Evolutionary conservation across 768 basidiomycete genomes (phyloP), one percentile per base, ranked within the genome.

Genomic region (Multifurca ochricompacta): DNA sequence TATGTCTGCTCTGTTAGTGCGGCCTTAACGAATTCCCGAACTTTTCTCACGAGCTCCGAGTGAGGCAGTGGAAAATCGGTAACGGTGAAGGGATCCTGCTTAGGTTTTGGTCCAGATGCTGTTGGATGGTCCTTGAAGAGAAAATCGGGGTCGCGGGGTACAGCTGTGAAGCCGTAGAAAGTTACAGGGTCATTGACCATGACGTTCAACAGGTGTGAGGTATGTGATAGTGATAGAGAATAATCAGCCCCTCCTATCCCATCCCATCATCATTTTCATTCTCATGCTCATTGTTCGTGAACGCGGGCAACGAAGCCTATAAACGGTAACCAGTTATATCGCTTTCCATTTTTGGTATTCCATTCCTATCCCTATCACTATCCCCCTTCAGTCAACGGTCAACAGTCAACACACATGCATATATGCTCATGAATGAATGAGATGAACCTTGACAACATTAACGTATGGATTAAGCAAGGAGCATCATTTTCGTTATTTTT

Each of bases 81-180:
- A 35, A 69, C 69, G 11, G 59, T 65, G 65, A 72, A 72, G 4
- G 62, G 52, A 51, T 74, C 74, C 49, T 74, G 72, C 60, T 76
- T 70, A 23, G 76, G 71, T 49, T 68, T 63, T 53, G 68, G 65
- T 3, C 74, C 72, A 45, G 66, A 68, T 23, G 73, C 73, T 11
- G 74, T 75, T 23, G 73, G 73, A 51, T 75, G 73, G 25, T 69
- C 68, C 28, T 69, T 68, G 62, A 78, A 75, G n/a, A 79, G 68
- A 7, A 74, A 66, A 16, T 74, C 75, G 8, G 77, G 74, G 59
- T 77, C 73, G 49, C 77, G 69, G 13, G 74, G 68, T 36, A 79
- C 74, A 34, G 77, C 71, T 3, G 71, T 73, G 56, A 75, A 79
- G 11, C 78, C 77, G 55, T 77, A 78, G 58, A 71, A 69, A 30